Percentiles rank a stretch among this genome's conserved stretches.
These are phyloP conservation scores for Microdochium bolleyi DNA, from an alignment of 2,329 filamentous ascomycete species.

Conservation along the genomic window DNA sequence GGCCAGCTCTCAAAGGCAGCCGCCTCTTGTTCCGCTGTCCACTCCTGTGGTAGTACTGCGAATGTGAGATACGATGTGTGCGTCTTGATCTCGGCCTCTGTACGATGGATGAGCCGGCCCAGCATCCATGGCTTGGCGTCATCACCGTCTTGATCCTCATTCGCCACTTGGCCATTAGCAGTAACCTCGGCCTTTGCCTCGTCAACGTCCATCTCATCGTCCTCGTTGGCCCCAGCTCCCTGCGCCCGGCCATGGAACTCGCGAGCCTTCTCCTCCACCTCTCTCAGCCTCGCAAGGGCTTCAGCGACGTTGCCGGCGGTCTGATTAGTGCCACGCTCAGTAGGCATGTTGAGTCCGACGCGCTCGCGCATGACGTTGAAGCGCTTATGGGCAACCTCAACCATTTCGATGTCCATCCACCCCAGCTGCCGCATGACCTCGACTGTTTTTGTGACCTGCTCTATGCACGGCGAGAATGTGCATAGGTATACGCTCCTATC, in stretches of 20 bases:
- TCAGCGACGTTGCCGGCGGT: slow-evolving; percentile 70
- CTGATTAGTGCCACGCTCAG: slow-evolving; percentile 64
- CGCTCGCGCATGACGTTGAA: slow-evolving; percentile 79
- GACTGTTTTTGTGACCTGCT: slow-evolving; percentile 86
- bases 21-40: slow-evolving; percentile 76
- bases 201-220: slow-evolving; percentile 21
- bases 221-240: slow-evolving; percentile 24
- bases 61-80: slow-evolving; percentile 98
- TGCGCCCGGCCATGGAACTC: slow-evolving; percentile 45
- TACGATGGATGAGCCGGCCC: slow-evolving; percentile 70
- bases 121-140: slow-evolving; percentile 58
- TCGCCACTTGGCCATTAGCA: slow-evolving; percentile 13
- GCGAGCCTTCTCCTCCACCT: slow-evolving; percentile 63
- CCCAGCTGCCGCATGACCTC: slow-evolving; percentile 70
- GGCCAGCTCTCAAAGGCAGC: slow-evolving; percentile 58
- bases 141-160: slow-evolving; percentile 9
- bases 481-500: slow-evolving; percentile 71
- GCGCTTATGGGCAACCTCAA: slow-evolving; percentile 73
- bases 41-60: slow-evolving; percentile 78
- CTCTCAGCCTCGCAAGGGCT: slow-evolving; percentile 63
- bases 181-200: slow-evolving; percentile 20
- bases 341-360: slow-evolving; percentile 56
- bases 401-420: slow-evolving; percentile 91
- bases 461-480: slow-evolving; percentile 94
- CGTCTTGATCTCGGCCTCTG: slow-evolving; percentile 84